These are phyloP conservation scores for Persicaria tinctoria DNA, from an alignment of 148 eudicot genomes.

Conservation along the genomic window DNA sequence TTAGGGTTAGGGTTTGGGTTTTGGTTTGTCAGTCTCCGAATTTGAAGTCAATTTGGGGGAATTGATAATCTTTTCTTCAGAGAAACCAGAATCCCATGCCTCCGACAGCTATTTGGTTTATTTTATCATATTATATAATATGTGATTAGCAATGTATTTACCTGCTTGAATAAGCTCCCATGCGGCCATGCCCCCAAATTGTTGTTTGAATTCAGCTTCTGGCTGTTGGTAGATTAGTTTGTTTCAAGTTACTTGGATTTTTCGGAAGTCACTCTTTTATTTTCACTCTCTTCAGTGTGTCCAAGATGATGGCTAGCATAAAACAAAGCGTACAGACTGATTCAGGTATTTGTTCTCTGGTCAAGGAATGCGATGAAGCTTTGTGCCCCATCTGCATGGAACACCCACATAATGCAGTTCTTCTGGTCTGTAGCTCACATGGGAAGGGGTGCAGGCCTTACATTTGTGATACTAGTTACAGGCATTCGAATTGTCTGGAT, in stretches of 20 bases:
- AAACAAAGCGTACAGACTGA: constrained; percentile 61
- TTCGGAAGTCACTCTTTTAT: background rate
- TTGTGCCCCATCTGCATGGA: constrained; percentile 94
- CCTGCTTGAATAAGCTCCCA: background rate
- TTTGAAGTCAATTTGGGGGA: background rate
- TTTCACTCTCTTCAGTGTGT: constrained; percentile 49
- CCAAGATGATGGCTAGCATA: constrained; percentile 55
- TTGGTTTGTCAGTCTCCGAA: background rate
- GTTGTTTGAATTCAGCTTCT: background rate
- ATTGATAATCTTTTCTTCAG: too few relatives aligned
- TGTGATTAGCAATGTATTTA: background rate
- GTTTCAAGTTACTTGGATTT: too few relatives aligned
- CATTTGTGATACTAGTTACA: constrained; percentile 80
- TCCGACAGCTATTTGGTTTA: too few relatives aligned
- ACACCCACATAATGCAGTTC: constrained; percentile 94
- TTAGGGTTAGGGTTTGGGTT: background rate
- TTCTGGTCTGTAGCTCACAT: constrained; percentile 70
- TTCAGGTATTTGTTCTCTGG: constrained; percentile 46
- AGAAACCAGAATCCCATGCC: too few relatives aligned
- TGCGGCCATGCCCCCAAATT: too few relatives aligned
- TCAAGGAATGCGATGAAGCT: constrained; percentile 80
- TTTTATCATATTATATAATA: too few relatives aligned
- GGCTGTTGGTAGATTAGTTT: background rate
- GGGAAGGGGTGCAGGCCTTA: constrained; percentile 78
- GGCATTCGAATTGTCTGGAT: constrained; percentile 93